Conservation (phyloP, 2,329 filamentous ascomycete genomes). For the Colletotrichum lentis region DNA sequence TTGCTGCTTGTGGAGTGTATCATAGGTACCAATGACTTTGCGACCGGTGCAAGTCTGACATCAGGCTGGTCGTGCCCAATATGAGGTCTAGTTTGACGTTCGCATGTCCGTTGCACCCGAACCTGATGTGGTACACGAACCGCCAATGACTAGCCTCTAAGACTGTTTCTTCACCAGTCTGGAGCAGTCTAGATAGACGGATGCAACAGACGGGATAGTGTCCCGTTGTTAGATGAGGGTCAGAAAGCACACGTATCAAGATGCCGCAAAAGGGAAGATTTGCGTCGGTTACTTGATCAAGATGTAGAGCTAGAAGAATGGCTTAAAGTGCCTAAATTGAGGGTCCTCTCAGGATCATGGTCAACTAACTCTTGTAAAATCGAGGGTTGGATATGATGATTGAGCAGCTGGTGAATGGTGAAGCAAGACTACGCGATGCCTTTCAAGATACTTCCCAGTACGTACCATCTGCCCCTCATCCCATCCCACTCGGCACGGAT, state of each 20-base stretch:
- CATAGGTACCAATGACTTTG: not conserved
- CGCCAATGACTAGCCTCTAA: too few species aligned
- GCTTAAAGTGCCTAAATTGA: rapidly evolving
- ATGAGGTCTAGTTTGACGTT: not conserved
- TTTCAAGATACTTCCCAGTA: not conserved
- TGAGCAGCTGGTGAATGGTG: not conserved
- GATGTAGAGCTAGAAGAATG: too few species aligned
- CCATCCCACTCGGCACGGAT: conserved; percentile 15
- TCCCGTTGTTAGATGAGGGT: not conserved
- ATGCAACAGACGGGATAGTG: not conserved
- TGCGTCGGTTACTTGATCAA: not conserved
- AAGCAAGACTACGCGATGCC: too few species aligned
- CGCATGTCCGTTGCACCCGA: too few species aligned
- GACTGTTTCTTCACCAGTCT: too few species aligned
- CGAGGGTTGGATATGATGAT: not conserved
- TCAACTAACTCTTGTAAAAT: not conserved
- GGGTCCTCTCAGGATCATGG: not conserved
- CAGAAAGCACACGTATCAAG: not conserved
- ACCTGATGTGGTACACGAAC: not conserved
- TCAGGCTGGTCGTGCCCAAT: not conserved
- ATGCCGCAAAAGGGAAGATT: not conserved
- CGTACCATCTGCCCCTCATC: conserved; percentile 16
- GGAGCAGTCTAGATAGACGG: not conserved
- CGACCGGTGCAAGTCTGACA: not conserved
- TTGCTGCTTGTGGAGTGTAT: conserved; percentile 10